Base-by-base conservation (phyloP, 768 basidiomycete genomes). In the Trichaptum fuscoviolaceum region DNA sequence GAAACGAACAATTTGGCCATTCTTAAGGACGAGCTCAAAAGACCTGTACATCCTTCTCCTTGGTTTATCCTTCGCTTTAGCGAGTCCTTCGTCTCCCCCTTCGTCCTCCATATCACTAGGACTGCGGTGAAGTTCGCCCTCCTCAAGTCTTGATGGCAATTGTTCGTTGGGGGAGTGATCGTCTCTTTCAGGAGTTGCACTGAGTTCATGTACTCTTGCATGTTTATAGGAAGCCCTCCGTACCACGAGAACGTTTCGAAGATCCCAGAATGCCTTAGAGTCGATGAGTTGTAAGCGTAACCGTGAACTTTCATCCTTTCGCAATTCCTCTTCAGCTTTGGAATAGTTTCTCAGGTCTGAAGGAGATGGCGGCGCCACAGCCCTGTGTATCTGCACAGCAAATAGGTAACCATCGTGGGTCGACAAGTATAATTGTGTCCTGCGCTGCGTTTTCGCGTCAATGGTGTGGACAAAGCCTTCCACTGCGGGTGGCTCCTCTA, bases 401-500 rank as follows among this genome's bases (percentile, higher is more conserved):
- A 94, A 94, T 34, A 96, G 76, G 71, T 86, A 84, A 6, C 92
- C 90, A 64, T 88, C 83, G 71, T 94, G 91, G 7, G 86, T 85
- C 27, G 84, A 77, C 52, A 95, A 80, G 76, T 95, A 96, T 17
- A 90, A 71, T 3, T 81, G 80, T 65, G 90, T 85, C 64, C 82
- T 86, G 30, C 75, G 73, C 67, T 86, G 84, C 23, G 84, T 79
- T 69, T 84, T 86, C 1, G 86, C 82, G 68, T 80, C 83, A 71
- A 92, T 82, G 61, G 88, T 87, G 67, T 91, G 85, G 58, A 96
- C 78, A 76, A 92, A 97, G 1, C 96, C 96, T 76, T 98, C 96
- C 61, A 96, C 80, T 0, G 86, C 84, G 0, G 89, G 87, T 1
- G 96, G 96, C 71, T 96, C 93, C 35, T 84, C 76, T 20, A 95